These are phyloP conservation scores for Neonectria faginata DNA, from an alignment of 2,329 filamentous ascomycete genomes.

Conservation along the genomic window DNA sequence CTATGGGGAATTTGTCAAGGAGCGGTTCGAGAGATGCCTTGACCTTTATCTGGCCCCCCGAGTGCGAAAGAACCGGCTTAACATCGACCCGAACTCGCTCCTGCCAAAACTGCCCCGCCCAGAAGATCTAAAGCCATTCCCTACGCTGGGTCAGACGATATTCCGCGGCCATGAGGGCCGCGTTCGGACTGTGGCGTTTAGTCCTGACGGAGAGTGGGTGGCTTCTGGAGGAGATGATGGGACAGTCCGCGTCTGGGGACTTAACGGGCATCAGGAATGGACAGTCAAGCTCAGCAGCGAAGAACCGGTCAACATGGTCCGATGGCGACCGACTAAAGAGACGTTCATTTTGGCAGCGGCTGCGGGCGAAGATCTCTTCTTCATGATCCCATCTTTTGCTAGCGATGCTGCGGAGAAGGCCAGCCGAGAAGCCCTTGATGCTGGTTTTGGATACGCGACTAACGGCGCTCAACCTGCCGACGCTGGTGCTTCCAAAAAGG, in stretches of 20 bases:
- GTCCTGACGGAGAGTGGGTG: slow-evolving; percentile 86
- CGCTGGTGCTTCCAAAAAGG: slow-evolving; percentile 72
- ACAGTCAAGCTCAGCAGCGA: slow-evolving; percentile 81
- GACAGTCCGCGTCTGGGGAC: slow-evolving; percentile 89
- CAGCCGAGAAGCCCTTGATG: slow-evolving; percentile 82
- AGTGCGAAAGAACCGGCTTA: slow-evolving; percentile 91
- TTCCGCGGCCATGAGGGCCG: slow-evolving; percentile 91
- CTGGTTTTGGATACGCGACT: slow-evolving; percentile 93
- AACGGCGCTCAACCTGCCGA: slow-evolving; percentile 68
- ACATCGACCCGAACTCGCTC: slow-evolving; percentile 94
- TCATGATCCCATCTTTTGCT: slow-evolving; percentile 81
- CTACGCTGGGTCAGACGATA: slow-evolving; percentile 86
- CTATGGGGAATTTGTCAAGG: slow-evolving; percentile 90
- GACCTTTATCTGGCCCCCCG: slow-evolving; percentile 95
- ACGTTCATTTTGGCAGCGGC: slow-evolving; percentile 85
- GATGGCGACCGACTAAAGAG: slow-evolving; percentile 89
- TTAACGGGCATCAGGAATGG: slow-evolving; percentile 92
- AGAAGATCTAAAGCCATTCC: slow-evolving; percentile 94
- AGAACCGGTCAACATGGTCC: slow-evolving; percentile 84
- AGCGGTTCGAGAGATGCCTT: slow-evolving; percentile 94
- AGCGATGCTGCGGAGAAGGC: slow-evolving; percentile 79
- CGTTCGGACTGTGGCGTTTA: slow-evolving; percentile 85
- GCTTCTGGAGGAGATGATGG: slow-evolving; percentile 96
- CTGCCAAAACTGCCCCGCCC: slow-evolving; percentile 93
- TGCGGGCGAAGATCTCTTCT: slow-evolving; percentile 84